A percentile compares a stretch with the other conserved stretches of the same genome.
Evolutionary conservation across 805 yeast genomes (phyloP).

Genomic region (Diddensiella transvaalensis): DNA sequence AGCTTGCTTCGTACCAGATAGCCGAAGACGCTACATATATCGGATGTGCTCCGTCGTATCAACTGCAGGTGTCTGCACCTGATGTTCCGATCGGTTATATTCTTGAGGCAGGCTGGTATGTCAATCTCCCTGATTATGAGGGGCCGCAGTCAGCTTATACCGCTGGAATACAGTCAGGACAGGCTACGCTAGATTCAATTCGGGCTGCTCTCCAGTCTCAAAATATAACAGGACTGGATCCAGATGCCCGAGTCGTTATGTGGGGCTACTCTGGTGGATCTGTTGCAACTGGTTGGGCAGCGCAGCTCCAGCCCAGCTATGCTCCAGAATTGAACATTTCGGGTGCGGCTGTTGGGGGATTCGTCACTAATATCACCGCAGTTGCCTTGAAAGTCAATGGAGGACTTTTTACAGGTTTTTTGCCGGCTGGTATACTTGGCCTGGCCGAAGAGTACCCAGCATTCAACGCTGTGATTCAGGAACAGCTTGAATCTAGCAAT

Average conservation of each 20-base stretch:
- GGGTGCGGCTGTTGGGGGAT: conserved; percentile 31
- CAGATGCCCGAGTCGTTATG: conserved; percentile 53
- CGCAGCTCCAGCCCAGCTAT: conserved; percentile 26
- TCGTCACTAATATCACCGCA: conserved; percentile 23
- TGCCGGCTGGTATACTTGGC: conserved; percentile 26
- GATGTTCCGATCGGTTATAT: conserved; percentile 12
- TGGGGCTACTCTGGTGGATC: conserved; percentile 76
- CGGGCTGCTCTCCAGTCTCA: conserved; percentile 23
- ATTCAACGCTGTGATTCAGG: conserved; percentile 9
- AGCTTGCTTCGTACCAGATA: conserved; percentile 28
- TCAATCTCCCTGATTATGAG: conserved; percentile 29
- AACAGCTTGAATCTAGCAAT: conserved; percentile 9
- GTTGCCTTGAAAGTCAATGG: conserved; percentile 19
- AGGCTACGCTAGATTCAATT: conserved; percentile 27
- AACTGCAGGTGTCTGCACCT: conserved; percentile 15
- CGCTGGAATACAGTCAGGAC: conserved; percentile 28
- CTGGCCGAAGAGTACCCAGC: conserved; percentile 23
- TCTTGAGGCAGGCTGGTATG: conserved; percentile 20
- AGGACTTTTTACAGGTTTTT: conserved; percentile 22
- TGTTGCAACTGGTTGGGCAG: conserved; percentile 63
- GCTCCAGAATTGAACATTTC: conserved; percentile 27
- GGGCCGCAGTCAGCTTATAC: conserved; percentile 29
- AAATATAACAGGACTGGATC: conserved; percentile 35
- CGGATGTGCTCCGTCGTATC: conserved; percentile 30
- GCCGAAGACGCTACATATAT: conserved; percentile 28